These are phyloP conservation scores for Globisporangium spinosum DNA, from an alignment of 352 stramenopile species.

Conservation along the genomic window DNA sequence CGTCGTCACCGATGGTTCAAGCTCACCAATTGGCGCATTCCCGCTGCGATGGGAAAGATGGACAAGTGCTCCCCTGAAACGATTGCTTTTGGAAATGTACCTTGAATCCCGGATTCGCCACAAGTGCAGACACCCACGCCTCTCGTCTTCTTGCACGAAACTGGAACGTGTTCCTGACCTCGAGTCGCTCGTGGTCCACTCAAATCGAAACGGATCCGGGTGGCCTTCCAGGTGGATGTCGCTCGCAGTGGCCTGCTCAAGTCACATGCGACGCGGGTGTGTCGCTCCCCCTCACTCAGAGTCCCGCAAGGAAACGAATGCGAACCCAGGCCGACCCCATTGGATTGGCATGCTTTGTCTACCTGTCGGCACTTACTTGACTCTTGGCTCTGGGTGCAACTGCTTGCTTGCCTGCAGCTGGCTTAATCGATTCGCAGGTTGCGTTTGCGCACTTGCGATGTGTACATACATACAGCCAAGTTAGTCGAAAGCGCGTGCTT, in stretches of 20 bases:
- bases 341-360: neutral
- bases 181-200: no score
- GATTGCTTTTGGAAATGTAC: no score
- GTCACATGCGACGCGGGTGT: neutral
- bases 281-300: neutral
- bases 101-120: no score
- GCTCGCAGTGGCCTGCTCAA: neutral
- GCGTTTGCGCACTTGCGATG: neutral
- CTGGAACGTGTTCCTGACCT: neutral
- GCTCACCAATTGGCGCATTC: neutral
- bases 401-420: neutral
- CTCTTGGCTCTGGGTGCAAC: neutral
- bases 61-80: no score
- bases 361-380: no score
- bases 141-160: no score
- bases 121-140: no score
- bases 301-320: neutral
- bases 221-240: neutral
- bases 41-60: neutral
- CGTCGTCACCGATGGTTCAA: neutral
- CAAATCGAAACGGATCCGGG: no score
- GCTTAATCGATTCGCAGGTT: neutral
- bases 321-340: no score
- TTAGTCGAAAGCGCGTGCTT: neutral
- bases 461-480: neutral